phyloP scores from a whole-genome alignment of 495 filamentous ascomycete species.

The Neurospora intermedia region DNA sequence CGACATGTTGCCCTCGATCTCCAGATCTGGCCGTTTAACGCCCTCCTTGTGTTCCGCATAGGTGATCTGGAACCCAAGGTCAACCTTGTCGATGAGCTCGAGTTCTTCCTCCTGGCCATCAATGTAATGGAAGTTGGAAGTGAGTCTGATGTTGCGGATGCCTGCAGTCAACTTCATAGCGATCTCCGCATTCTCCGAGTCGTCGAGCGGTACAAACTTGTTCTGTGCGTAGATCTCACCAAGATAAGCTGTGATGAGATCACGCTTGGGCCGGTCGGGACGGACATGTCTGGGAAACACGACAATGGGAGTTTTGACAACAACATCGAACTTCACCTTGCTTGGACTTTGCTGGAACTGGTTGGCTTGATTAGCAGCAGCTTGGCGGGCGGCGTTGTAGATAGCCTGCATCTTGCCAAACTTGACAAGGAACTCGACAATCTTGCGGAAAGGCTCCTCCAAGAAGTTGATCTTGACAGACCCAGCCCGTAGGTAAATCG shows the following conservation, averaged over 20 bases:
- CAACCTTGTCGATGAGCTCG: constrained; percentile 92
- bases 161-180: constrained; percentile 87
- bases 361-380: constrained; percentile 87
- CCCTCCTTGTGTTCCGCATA: constrained; percentile 76
- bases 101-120: constrained; percentile 68
- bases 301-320: constrained; percentile 88
- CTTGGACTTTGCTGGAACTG: constrained; percentile 83
- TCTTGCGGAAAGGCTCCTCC: constrained; percentile 95
- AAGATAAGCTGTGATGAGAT: constrained; percentile 82
- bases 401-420: constrained; percentile 99
- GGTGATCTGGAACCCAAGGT: constrained; percentile 82
- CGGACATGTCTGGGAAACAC: constrained; percentile 75
- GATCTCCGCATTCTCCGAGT: constrained; percentile 54
- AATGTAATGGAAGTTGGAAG: constrained; percentile 77
- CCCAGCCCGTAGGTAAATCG: constrained; percentile 76
- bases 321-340: constrained; percentile 85
- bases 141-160: constrained; percentile 82
- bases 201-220: constrained; percentile 71
- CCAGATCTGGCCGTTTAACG: constrained; percentile 75
- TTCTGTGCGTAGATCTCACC: constrained; percentile 97
- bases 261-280: constrained; percentile 47
- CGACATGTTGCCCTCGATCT: constrained; percentile 83
- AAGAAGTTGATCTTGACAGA: constrained; percentile 95
- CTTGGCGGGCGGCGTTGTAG: constrained; percentile 92
- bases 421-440: constrained; percentile 93